phyloP scores from a whole-genome alignment of 2,329 filamentous ascomycete species.

The Lasiodiplodia sp. region DNA sequence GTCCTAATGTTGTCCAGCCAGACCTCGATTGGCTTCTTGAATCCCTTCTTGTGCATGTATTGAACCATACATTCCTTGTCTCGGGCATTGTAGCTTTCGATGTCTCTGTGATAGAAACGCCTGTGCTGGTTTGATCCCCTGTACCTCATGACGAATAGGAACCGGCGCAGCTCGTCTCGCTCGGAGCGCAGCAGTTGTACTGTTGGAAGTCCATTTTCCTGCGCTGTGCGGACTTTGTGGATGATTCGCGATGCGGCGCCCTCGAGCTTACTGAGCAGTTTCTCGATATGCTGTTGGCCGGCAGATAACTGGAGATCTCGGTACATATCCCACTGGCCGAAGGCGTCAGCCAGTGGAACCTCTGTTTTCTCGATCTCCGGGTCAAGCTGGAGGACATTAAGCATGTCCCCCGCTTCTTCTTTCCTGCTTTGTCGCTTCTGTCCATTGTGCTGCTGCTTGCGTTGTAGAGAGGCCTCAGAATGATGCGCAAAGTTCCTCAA shows the following conservation, averaged over 20 bases:
- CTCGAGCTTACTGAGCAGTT: slow-evolving; percentile 40
- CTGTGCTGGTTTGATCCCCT: slow-evolving; percentile 46
- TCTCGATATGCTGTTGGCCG: slow-evolving; percentile 39
- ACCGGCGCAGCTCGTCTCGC: slow-evolving; percentile 52
- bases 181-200: slow-evolving; percentile 44
- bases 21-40: slow-evolving; percentile 42
- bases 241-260: slow-evolving; percentile 35
- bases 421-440: not conserved
- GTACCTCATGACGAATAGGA: slow-evolving; percentile 57
- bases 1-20: slow-evolving; percentile 45
- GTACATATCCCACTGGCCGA: slow-evolving; percentile 45
- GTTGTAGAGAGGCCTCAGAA: slow-evolving; percentile 23
- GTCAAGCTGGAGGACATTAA: not conserved
- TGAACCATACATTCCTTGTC: slow-evolving; percentile 37
- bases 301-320: slow-evolving; percentile 33
- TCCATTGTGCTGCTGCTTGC: too few relatives aligned
- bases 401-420: too few relatives aligned
- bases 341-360: slow-evolving; percentile 35
- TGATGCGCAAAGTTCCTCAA: slow-evolving; percentile 43
- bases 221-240: slow-evolving; percentile 33
- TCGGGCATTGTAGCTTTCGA: slow-evolving; percentile 45
- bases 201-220: slow-evolving; percentile 33
- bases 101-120: slow-evolving; percentile 42
- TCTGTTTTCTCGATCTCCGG: slow-evolving; percentile 29
- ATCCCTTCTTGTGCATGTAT: slow-evolving; percentile 43